Conservation (phyloP, 805 yeast species). For the Candida bentonensis region DNA sequence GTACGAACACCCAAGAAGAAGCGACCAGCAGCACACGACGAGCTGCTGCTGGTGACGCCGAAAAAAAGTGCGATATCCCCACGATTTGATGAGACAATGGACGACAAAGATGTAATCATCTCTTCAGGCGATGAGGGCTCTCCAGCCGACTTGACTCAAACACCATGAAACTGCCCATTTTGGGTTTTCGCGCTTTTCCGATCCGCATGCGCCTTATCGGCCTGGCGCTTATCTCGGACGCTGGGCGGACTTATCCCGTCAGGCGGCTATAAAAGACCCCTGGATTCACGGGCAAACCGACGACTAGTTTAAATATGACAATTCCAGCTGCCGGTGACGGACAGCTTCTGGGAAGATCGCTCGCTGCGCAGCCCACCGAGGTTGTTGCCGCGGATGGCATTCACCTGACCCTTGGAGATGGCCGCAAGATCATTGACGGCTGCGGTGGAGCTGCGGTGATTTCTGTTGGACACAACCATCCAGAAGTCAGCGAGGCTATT, state of each 20-base stretch:
- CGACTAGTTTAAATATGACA: too few species aligned
- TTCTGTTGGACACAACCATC: constrained; percentile 32
- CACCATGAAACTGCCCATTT: too few species aligned
- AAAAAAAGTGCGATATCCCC: neutral
- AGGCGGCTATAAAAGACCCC: too few species aligned
- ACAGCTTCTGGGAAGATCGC: neutral
- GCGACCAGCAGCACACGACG: neutral
- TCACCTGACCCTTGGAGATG: constrained; percentile 2
- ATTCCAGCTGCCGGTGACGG: neutral
- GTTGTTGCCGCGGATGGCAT: neutral
- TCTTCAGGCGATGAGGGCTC: neutral
- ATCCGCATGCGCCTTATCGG: too few species aligned
- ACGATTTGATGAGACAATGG: too few species aligned
- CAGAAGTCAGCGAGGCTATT: constrained; percentile 27
- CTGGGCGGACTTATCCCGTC: too few species aligned
- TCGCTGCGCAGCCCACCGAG: neutral
- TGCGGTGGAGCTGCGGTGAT: constrained; percentile 43
- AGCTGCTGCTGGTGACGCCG: neutral
- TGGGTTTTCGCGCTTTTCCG: too few species aligned
- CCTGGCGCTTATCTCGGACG: too few species aligned
- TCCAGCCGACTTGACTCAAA: neutral
- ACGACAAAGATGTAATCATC: neutral
- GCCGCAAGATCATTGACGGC: constrained; percentile 25
- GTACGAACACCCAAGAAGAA: neutral
- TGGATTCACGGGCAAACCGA: too few species aligned